These are phyloP conservation scores for Lantana camara DNA, from an alignment of 257 asterid genomes.

Conservation along the genomic window DNA sequence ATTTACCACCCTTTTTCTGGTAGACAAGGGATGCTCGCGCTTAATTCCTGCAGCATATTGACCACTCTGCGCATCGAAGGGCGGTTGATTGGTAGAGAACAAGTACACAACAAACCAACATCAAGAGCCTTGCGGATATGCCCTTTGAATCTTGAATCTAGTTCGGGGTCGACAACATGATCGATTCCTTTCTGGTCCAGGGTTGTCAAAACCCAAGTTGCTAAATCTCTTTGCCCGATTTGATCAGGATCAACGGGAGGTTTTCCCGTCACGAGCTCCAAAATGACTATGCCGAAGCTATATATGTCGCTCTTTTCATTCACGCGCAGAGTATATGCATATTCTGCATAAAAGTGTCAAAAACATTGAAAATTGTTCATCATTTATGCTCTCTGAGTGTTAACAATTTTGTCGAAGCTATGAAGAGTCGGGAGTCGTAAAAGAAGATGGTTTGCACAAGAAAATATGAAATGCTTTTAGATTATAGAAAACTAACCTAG, in stretches of 20 bases:
- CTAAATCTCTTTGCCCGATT: slow-evolving; percentile 56
- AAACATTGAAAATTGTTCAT: neutral
- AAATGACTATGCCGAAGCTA: slow-evolving; percentile 73
- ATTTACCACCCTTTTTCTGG: slow-evolving; percentile 30
- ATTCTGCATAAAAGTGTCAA: slow-evolving; percentile 44
- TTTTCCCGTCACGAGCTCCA: slow-evolving; percentile 75
- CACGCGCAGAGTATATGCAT: slow-evolving; percentile 76
- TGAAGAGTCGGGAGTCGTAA: too few species aligned
- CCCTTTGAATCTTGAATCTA: slow-evolving; percentile 41
- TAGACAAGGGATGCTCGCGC: slow-evolving; percentile 22
- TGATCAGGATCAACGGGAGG: slow-evolving; percentile 42
- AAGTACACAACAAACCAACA: slow-evolving; percentile 60
- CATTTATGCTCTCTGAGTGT: neutral
- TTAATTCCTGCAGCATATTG: slow-evolving; percentile 56
- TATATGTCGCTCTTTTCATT: slow-evolving; percentile 80
- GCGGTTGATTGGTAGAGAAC: slow-evolving; percentile 57
- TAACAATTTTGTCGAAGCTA: too few species aligned
- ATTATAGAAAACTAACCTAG: too few species aligned
- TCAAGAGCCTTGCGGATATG: slow-evolving; percentile 51
- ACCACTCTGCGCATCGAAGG: slow-evolving; percentile 85
- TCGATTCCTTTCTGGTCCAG: slow-evolving; percentile 47
- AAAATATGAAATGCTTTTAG: too few species aligned
- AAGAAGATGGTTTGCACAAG: too few species aligned
- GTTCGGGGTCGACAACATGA: slow-evolving; percentile 52
- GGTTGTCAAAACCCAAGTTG: slow-evolving; percentile 47